phyloP scores from a whole-genome alignment of 192 early-diverging fungal species.

The Chytriomyces confervae region DNA sequence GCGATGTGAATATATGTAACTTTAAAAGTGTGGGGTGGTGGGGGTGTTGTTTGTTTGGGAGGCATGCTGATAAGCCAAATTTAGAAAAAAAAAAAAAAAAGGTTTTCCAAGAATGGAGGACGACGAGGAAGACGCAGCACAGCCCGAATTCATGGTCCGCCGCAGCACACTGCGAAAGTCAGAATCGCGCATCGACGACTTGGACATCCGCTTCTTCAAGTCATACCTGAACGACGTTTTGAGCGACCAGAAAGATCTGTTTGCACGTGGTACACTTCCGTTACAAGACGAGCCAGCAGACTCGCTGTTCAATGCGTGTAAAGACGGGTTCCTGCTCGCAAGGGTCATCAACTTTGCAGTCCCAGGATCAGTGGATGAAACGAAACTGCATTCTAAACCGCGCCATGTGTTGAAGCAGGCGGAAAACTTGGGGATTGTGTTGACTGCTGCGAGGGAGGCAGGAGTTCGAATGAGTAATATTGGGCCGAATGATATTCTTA shows the following conservation, averaged over 20 bases:
- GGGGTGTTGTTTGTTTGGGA: background rate
- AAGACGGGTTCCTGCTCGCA: background rate
- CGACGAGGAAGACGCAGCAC: background rate
- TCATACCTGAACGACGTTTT: constrained; percentile 9
- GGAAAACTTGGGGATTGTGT: constrained; percentile 19
- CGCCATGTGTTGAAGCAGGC: constrained; percentile 9
- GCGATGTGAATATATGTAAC: too few relatives aligned
- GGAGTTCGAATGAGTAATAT: constrained; percentile 14
- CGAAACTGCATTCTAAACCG: background rate
- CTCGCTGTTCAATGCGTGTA: background rate
- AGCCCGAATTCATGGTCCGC: background rate
- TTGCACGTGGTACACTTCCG: background rate
- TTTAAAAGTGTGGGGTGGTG: too few relatives aligned
- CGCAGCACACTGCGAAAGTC: background rate
- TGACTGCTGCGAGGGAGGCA: constrained; percentile 18
- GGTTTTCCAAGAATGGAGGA: background rate
- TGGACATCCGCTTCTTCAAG: constrained; percentile 8
- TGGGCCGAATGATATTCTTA: constrained; percentile 18
- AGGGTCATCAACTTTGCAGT: constrained; percentile 19
- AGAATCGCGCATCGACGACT: background rate
- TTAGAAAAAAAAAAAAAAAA: background rate
- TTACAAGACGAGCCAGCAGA: background rate
- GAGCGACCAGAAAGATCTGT: constrained; percentile 2
- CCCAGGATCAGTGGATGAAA: constrained; percentile 20
- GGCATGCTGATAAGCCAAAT: too few relatives aligned